Base-by-base conservation (phyloP, 305 asterid genomes). In the Fraxinus ornus region DNA sequence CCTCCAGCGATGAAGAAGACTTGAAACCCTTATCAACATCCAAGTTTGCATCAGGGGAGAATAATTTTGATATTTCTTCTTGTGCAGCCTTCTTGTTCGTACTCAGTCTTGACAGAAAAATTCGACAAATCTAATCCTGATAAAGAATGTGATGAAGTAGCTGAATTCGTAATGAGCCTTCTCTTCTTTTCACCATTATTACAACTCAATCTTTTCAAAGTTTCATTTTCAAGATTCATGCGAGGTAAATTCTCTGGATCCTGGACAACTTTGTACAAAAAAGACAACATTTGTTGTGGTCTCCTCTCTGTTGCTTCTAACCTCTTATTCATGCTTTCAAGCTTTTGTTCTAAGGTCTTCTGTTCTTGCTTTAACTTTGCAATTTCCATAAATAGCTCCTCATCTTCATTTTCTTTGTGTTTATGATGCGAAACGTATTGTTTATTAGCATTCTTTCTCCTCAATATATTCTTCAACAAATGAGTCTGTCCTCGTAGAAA, bases 201-300 rank as follows among this genome's bases (percentile, higher is more conserved):
- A 5, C 83, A n/a, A 1, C 81, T 71, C 0, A 84, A 35, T 72
- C 79, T 78, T 41, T 76, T 86, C 10, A 37, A 47, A 41, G 77
- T 90, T 32, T 86, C 91, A 28, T 91, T 93, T 66, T 93, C 88
- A 22, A 91, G 87, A 85, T 93, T 86, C 89, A 92, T 88, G 2
- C 86, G 86, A 0, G 94, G 92, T 79, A 95, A 12, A 7, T 92
- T 91, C 1, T 91, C 90, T 1, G 98, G 98, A 68, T 92, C 93
- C 17, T 93, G 89, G 7, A 88, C 96, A 0, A 90, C 91, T 87
- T 93, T 95, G 87, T 88, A 87, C 76, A 95, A 77, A 88, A 95
- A 95, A 15, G 92, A 86, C 97, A 93, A 90, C 95, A 95, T 87
- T 60, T 93, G 96, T 26, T 88, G 92, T 5, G 98, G 98, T 17